These are phyloP conservation scores for Nitzschia sp. DNA, from an alignment of 108 stramenopile species.

Conservation along the genomic window DNA sequence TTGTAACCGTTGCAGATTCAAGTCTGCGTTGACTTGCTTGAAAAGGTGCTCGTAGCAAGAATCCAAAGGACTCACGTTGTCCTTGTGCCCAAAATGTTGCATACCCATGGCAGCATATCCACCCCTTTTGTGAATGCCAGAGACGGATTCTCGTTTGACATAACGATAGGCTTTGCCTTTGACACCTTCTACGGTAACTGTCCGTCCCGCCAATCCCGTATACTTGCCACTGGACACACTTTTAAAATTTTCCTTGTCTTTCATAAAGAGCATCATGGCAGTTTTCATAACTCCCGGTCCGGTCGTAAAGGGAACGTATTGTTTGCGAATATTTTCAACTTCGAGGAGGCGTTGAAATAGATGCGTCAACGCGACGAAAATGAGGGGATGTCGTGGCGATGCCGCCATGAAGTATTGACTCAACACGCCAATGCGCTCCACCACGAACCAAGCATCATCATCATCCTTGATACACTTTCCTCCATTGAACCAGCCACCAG, in stretches of 20 bases:
- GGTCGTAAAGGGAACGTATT: conserved; percentile 33
- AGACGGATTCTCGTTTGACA: conserved; percentile 31
- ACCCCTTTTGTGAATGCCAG: conserved; percentile 9
- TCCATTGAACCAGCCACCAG: conserved; percentile 31
- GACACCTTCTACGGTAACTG: conserved; percentile 27
- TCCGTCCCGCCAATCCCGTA: conserved; percentile 1
- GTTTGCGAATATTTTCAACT: conserved; percentile 19
- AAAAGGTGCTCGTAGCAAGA: conserved; percentile 12
- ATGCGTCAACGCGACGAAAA: conserved; percentile 39
- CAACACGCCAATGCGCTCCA: conserved; percentile 48
- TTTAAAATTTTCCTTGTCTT: background rate
- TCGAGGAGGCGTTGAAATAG: conserved; percentile 24
- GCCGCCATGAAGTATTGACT: conserved; percentile 72
- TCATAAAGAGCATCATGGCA: conserved; percentile 25
- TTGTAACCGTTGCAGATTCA: background rate
- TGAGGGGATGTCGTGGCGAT: conserved; percentile 62
- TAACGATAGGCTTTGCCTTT: conserved; percentile 27
- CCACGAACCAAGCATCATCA: conserved; percentile 64
- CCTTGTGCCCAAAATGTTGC: conserved; percentile 20
- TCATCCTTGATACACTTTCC: conserved; percentile 24
- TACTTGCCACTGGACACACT: conserved; percentile 7
- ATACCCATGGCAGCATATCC: conserved; percentile 31
- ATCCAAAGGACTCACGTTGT: background rate
- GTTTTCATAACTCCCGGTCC: conserved; percentile 36
- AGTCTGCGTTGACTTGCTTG: background rate